Conservation (phyloP, 192 early-diverging fungal species). For the Entomortierella lignicola region DNA sequence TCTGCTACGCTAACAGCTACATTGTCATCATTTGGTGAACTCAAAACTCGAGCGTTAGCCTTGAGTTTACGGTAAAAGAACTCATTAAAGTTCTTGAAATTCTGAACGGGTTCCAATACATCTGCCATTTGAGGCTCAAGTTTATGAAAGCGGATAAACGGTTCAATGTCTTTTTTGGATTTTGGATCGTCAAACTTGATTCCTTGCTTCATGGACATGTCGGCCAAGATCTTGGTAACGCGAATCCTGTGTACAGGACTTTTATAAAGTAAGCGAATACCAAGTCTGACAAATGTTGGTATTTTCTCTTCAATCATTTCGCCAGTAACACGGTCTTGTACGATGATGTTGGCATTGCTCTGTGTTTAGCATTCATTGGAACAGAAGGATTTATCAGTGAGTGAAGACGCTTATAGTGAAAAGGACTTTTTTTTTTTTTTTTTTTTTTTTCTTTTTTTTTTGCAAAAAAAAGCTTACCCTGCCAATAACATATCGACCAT, state of each 20-base stretch:
- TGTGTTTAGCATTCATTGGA: slow-evolving; percentile 17
- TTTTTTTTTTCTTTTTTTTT: no score
- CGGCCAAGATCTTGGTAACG: slow-evolving; percentile 60
- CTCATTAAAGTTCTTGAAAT: slow-evolving; percentile 83
- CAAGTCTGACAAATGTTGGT: slow-evolving; percentile 79
- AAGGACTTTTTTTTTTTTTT: no score
- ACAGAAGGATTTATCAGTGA: neutral
- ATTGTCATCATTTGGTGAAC: slow-evolving; percentile 56
- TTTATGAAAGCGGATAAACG: slow-evolving; percentile 80
- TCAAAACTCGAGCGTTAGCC: slow-evolving; percentile 63
- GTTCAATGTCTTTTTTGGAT: slow-evolving; percentile 71
- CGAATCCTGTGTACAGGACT: slow-evolving; percentile 59
- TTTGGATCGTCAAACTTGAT: slow-evolving; percentile 73
- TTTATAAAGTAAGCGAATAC: slow-evolving; percentile 84
- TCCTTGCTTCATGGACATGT: slow-evolving; percentile 76
- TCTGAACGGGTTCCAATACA: slow-evolving; percentile 73
- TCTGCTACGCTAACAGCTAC: slow-evolving; percentile 82
- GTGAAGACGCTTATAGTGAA: neutral
- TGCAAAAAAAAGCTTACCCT: slow-evolving; percentile 35
- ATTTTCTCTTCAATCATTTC: slow-evolving; percentile 82
- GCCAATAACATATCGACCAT: slow-evolving; percentile 69
- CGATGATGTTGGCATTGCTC: slow-evolving; percentile 81
- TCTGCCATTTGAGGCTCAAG: slow-evolving; percentile 69
- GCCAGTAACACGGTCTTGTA: slow-evolving; percentile 76
- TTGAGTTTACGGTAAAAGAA: slow-evolving; percentile 89